Percentiles rank a stretch among this genome's conserved stretches.
Evolutionary conservation across 352 stramenopile species (phyloP).

Genomic region (Saprolegnia diclina): DNA sequence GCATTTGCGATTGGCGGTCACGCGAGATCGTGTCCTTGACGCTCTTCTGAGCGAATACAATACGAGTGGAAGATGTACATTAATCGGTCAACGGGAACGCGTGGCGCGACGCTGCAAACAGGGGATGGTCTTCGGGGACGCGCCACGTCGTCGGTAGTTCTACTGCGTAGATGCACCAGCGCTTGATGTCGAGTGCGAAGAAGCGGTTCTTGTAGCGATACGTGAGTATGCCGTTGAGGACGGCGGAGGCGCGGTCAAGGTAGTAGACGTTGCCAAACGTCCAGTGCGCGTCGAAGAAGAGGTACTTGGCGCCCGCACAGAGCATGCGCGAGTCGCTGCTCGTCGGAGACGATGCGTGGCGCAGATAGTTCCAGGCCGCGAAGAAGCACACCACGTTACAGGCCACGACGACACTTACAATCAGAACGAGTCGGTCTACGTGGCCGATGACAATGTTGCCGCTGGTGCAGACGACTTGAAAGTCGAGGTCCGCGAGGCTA

Average conservation of each 20-base stretch:
- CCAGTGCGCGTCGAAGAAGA: neutral
- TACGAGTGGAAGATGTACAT: no score
- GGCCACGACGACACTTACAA: neutral
- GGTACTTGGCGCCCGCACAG: neutral
- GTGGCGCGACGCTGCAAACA: no score
- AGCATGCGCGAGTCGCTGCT: no score
- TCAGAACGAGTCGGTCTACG: neutral
- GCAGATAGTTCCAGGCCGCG: no score
- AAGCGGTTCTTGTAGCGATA: neutral
- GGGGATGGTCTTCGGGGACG: no score
- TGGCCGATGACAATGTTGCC: slow-evolving; percentile 6
- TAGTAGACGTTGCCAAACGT: neutral
- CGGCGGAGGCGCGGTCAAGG: slow-evolving; percentile 6
- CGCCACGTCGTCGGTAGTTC: neutral
- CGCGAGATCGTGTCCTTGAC: no score
- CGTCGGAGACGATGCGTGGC: no score
- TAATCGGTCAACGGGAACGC: no score
- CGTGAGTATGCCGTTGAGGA: neutral
- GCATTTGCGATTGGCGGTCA: no score
- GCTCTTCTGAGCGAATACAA: no score
- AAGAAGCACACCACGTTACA: slow-evolving; percentile 14
- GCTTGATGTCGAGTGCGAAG: slow-evolving; percentile 6
- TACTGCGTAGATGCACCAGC: neutral
- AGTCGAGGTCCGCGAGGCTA: neutral
- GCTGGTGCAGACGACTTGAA: slow-evolving; percentile 7